Evolutionary conservation across 805 yeast genomes (phyloP).

Genomic region (Nakazawaea wyomingensis): DNA sequence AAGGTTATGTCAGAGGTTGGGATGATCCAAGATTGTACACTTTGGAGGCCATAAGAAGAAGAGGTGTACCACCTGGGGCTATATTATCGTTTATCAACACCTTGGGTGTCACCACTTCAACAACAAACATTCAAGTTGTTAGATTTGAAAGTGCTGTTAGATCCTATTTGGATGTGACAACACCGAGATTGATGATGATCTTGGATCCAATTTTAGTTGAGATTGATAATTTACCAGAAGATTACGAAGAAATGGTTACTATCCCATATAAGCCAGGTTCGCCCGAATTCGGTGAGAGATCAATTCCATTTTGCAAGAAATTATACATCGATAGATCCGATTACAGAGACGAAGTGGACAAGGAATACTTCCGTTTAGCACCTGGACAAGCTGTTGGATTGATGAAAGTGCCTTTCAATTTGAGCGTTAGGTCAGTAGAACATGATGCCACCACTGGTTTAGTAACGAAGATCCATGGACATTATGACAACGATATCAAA

Average conservation of each 20-base stretch:
- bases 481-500: conserved; percentile 58
- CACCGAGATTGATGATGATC: conserved; percentile 93
- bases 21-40: conserved; percentile 97
- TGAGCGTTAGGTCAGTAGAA: conserved; percentile 65
- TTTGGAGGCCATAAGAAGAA: conserved; percentile 87
- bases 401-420: conserved; percentile 81
- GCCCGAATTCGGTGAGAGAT: conserved; percentile 69
- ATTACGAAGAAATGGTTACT: conserved; percentile 60
- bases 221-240: conserved; percentile 75
- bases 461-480: conserved; percentile 66
- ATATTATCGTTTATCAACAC: conserved; percentile 89
- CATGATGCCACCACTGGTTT: conserved; percentile 56
- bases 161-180: conserved; percentile 78
- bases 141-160: conserved; percentile 90
- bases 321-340: conserved; percentile 87
- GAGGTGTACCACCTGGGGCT: conserved; percentile 99
- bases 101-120: conserved; percentile 92
- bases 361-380: conserved; percentile 87
- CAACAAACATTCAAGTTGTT: conserved; percentile 83
- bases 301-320: conserved; percentile 68
- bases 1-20: conserved; percentile 86
- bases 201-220: conserved; percentile 81
- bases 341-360: conserved; percentile 60
- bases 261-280: conserved; percentile 90
- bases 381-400: conserved; percentile 94